A percentile compares a stretch with the other conserved stretches of the same genome.
These are phyloP conservation scores for Eimeria zaria DNA, from an alignment of 169 alveolate species.

Conservation along the genomic window DNA sequence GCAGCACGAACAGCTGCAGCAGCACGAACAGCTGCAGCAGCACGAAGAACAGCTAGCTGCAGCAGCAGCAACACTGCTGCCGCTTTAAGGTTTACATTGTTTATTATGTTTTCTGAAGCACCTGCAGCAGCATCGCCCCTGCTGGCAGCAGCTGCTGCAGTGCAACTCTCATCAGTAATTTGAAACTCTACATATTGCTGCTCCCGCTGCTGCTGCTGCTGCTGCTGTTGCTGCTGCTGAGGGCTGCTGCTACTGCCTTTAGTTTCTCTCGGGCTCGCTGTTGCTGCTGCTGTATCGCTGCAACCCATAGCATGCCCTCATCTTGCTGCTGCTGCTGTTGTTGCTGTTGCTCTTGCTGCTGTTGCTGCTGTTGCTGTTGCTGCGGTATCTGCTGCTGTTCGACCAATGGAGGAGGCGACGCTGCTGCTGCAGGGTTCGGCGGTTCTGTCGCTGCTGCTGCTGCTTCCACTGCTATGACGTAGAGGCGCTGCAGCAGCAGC, in stretches of 20 bases:
- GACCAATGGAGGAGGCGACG: too few relatives aligned
- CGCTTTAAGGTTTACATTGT: too few relatives aligned
- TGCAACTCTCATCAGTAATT: too few relatives aligned
- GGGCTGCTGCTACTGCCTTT: neutral
- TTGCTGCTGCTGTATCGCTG: slow-evolving; percentile 25
- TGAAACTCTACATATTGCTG: neutral
- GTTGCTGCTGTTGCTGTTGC: slow-evolving; percentile 5
- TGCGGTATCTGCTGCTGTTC: too few relatives aligned
- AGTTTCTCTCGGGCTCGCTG: slow-evolving; percentile 23
- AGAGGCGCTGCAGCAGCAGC: neutral
- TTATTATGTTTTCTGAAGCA: too few relatives aligned
- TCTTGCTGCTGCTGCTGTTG: neutral
- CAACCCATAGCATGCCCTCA: neutral
- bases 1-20: neutral
- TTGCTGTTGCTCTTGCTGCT: neutral
- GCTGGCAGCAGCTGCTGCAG: too few relatives aligned
- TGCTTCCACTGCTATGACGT: neutral
- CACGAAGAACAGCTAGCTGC: too few relatives aligned
- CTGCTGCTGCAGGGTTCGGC: too few relatives aligned
- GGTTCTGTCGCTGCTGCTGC: too few relatives aligned
- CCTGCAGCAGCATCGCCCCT: too few relatives aligned
- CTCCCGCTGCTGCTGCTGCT: slow-evolving; percentile 12
- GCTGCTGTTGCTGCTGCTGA: slow-evolving; percentile 3
- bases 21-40: neutral
- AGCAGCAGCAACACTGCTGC: too few relatives aligned